Percentiles rank a stretch among this genome's conserved stretches.
Evolutionary conservation across 495 filamentous ascomycete genomes (phyloP).

Genomic region (Apodospora peruviana): DNA sequence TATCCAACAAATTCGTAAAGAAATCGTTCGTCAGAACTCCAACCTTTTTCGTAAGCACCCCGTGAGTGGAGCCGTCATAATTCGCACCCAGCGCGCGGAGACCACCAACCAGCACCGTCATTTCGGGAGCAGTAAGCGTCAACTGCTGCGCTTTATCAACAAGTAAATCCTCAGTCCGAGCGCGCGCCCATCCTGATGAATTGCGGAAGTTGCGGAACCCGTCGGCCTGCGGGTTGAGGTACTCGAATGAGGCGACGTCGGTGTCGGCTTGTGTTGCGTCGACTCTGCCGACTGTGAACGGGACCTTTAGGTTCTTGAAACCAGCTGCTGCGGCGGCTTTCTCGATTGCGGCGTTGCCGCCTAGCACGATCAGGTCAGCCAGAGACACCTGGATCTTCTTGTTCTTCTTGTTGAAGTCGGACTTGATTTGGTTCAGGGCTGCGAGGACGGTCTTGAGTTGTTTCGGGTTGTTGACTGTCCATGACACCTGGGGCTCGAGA

Average conservation of each 20-base stretch:
- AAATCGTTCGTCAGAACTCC: slow-evolving; percentile 69
- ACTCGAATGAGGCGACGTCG: slow-evolving; percentile 53
- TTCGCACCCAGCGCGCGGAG: slow-evolving; percentile 61
- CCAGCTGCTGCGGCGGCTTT: slow-evolving; percentile 52
- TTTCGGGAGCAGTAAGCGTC: slow-evolving; percentile 59
- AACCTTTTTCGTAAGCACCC: slow-evolving; percentile 58
- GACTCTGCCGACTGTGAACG: slow-evolving; percentile 43
- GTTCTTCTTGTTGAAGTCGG: background rate
- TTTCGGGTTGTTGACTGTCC: slow-evolving; percentile 62
- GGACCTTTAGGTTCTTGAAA: slow-evolving; percentile 24
- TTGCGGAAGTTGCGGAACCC: slow-evolving; percentile 72
- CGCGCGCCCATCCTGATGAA: slow-evolving; percentile 40
- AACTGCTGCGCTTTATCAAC: slow-evolving; percentile 64
- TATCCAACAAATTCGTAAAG: slow-evolving; percentile 68
- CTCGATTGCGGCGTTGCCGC: slow-evolving; percentile 62
- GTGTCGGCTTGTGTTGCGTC: slow-evolving; percentile 57
- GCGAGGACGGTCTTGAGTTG: slow-evolving; percentile 52
- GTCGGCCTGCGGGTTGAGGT: slow-evolving; percentile 58
- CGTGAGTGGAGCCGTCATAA: slow-evolving; percentile 56
- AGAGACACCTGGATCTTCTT: slow-evolving; percentile 59
- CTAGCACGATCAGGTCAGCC: slow-evolving; percentile 67
- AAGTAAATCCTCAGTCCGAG: slow-evolving; percentile 58
- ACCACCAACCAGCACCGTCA: slow-evolving; percentile 63
- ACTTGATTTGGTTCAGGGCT: slow-evolving; percentile 12
- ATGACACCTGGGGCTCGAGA: slow-evolving; percentile 60